Evolutionary conservation across 2,329 filamentous ascomycete genomes (phyloP).

Genomic region (Arthrobotrys sphaeroides): DNA sequence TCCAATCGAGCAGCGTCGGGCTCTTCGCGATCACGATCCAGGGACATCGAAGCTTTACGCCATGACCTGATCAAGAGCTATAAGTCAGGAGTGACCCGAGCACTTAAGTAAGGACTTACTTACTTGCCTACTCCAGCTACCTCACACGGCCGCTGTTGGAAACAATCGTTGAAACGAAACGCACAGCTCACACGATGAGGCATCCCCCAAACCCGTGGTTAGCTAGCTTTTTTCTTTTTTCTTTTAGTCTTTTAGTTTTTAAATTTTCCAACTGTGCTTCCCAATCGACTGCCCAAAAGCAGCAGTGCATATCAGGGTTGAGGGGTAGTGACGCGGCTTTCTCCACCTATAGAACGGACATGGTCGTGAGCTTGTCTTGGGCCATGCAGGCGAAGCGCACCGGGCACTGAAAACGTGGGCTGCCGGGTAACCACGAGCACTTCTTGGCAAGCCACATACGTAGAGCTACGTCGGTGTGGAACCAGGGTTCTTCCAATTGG

Average conservation of each 20-base stretch:
- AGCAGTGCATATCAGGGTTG: constrained; percentile 36
- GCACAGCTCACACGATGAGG: not conserved
- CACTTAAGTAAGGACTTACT: no score
- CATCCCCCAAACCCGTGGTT: not conserved
- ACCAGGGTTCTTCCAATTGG: constrained; percentile 36
- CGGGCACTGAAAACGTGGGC: constrained; percentile 48
- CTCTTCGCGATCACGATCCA: no score
- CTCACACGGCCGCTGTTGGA: no score
- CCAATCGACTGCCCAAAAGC: constrained; percentile 39
- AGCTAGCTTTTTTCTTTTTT: not conserved
- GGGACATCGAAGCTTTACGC: no score
- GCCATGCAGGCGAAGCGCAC: constrained; percentile 48
- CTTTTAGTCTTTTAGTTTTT: not conserved
- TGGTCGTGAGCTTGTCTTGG: constrained; percentile 32
- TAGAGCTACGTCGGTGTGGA: constrained; percentile 25
- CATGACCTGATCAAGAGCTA: no score
- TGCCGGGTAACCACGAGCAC: constrained; percentile 54
- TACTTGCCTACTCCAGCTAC: no score
- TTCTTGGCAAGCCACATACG: constrained; percentile 54
- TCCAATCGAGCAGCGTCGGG: not conserved
- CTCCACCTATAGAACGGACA: constrained; percentile 20
- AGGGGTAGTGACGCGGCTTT: constrained; percentile 32
- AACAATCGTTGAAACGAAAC: constrained; percentile 8
- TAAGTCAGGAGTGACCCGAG: no score
- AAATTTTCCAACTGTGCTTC: not conserved